phyloP scores from a whole-genome alignment of 306 rosid genomes.

The Cotoneaster glaucophyllus region DNA sequence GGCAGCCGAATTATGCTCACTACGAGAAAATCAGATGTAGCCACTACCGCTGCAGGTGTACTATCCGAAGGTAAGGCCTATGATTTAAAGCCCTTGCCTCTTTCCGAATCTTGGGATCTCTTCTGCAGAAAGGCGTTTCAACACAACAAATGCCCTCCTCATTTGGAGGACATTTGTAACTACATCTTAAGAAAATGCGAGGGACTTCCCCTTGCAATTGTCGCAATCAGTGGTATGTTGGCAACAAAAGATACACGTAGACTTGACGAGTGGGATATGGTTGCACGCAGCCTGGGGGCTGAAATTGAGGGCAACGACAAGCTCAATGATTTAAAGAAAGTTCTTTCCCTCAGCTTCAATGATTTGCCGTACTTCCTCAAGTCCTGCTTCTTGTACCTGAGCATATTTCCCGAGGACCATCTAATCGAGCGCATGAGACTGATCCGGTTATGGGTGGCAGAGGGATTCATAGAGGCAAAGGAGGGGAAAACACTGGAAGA shows the following conservation, averaged over 20 bases:
- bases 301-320: constrained; percentile 54
- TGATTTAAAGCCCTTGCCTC: constrained; percentile 40
- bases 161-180: constrained; percentile 38
- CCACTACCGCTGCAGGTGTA: constrained; percentile 20
- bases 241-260: constrained; percentile 50
- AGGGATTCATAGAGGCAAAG: constrained; percentile 49
- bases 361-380: constrained; percentile 62
- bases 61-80: constrained; percentile 38
- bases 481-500: constrained; percentile 52
- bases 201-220: constrained; percentile 78
- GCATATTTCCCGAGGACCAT: constrained; percentile 49
- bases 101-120: constrained; percentile 49
- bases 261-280: constrained; percentile 60
- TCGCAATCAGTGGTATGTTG: constrained; percentile 62
- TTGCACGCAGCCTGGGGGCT: constrained; percentile 35
- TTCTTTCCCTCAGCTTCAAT: constrained; percentile 52
- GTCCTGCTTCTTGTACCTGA: constrained; percentile 54
- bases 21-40: constrained; percentile 49
- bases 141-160: constrained; percentile 38
- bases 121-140: constrained; percentile 50
- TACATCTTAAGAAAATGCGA: constrained; percentile 46
- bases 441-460: constrained; percentile 62
- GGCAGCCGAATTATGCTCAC: constrained; percentile 62
- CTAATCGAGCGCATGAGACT: constrained; percentile 46
- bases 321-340: constrained; percentile 45